These are phyloP conservation scores for Diplodia scrobiculata DNA, from an alignment of 2,329 filamentous ascomycete species.

Conservation along the genomic window DNA sequence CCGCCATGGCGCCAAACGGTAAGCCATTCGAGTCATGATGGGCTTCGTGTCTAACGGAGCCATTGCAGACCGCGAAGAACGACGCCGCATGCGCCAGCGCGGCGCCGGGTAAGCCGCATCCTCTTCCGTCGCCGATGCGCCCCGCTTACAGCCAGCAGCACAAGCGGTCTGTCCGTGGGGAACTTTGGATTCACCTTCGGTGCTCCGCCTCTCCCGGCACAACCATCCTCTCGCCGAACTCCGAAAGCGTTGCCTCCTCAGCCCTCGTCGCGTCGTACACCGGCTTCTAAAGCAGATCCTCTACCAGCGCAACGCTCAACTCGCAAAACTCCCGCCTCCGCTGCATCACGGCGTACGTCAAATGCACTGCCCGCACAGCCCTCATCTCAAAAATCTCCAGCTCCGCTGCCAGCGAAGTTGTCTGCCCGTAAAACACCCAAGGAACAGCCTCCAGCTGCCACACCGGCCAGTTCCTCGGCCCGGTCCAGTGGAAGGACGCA, in stretches of 20 bases:
- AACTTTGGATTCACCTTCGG: slow-evolving; percentile 57
- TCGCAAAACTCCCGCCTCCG: slow-evolving; percentile 10
- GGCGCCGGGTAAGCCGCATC: slow-evolving; percentile 55
- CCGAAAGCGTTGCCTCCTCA: slow-evolving; percentile 34
- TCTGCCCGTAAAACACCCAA: slow-evolving; percentile 37
- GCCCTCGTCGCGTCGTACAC: slow-evolving; percentile 33
- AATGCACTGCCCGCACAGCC: background rate
- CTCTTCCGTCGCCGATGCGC: background rate
- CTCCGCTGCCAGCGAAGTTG: slow-evolving; percentile 29
- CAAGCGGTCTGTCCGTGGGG: slow-evolving; percentile 51
- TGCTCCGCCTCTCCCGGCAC: slow-evolving; percentile 37
- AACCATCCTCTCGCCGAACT: slow-evolving; percentile 34
- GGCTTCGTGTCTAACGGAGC: background rate
- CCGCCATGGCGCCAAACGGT: slow-evolving; percentile 25
- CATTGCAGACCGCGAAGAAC: slow-evolving; percentile 54
- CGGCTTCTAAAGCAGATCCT: background rate
- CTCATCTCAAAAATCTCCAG: slow-evolving; percentile 14
- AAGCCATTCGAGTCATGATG: background rate
- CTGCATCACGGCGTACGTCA: slow-evolving; percentile 31
- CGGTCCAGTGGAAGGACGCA: background rate
- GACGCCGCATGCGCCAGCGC: slow-evolving; percentile 59
- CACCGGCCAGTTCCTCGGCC: slow-evolving; percentile 27
- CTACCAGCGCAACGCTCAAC: slow-evolving; percentile 13
- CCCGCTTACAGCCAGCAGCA: slow-evolving; percentile 40
- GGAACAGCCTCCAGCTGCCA: slow-evolving; percentile 33